Percentiles rank a stretch among this genome's conserved stretches.
These are phyloP conservation scores for Neopestalotiopsis rosae DNA, from an alignment of 2,329 filamentous ascomycete species.

Conservation along the genomic window DNA sequence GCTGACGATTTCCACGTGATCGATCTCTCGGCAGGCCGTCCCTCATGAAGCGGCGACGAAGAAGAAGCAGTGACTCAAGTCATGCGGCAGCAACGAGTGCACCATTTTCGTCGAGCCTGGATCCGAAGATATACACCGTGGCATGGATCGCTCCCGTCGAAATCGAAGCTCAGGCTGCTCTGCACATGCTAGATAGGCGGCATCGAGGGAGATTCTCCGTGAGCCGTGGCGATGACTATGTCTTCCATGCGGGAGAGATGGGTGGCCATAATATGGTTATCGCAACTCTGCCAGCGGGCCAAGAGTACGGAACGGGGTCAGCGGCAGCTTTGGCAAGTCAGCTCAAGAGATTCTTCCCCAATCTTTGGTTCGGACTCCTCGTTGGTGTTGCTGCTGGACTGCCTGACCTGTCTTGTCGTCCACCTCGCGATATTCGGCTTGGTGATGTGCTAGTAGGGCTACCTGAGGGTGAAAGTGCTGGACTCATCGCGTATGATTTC, in stretches of 20 bases:
- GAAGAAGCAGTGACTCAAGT: no score
- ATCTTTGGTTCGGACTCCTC: constrained; percentile 42
- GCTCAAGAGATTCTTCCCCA: constrained; percentile 39
- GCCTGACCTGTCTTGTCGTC: constrained; percentile 29
- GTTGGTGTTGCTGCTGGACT: constrained; percentile 43
- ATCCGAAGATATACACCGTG: constrained; percentile 35
- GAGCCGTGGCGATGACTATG: constrained; percentile 39
- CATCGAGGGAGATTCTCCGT: constrained; percentile 38
- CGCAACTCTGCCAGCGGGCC: constrained; percentile 38
- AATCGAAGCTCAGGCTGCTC: constrained; percentile 42
- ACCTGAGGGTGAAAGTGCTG: constrained; percentile 29
- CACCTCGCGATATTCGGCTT: constrained; percentile 41
- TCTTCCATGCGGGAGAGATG: constrained; percentile 42
- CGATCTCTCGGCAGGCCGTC: no score
- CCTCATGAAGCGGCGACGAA: no score
- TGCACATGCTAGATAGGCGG: constrained; percentile 35
- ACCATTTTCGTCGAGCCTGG: background rate
- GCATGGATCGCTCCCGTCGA: constrained; percentile 44
- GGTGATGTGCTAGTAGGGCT: constrained; percentile 42
- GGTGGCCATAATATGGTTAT: constrained; percentile 42
- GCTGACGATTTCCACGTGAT: no score
- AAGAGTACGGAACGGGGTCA: constrained; percentile 40
- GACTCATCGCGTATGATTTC: constrained; percentile 37
- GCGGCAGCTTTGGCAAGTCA: constrained; percentile 40
- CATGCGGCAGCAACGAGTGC: background rate